A percentile compares a stretch with the other conserved stretches of the same genome.
These are phyloP conservation scores for Cyberlindnera galapagoensis DNA, from an alignment of 805 yeast genomes.

Conservation along the genomic window DNA sequence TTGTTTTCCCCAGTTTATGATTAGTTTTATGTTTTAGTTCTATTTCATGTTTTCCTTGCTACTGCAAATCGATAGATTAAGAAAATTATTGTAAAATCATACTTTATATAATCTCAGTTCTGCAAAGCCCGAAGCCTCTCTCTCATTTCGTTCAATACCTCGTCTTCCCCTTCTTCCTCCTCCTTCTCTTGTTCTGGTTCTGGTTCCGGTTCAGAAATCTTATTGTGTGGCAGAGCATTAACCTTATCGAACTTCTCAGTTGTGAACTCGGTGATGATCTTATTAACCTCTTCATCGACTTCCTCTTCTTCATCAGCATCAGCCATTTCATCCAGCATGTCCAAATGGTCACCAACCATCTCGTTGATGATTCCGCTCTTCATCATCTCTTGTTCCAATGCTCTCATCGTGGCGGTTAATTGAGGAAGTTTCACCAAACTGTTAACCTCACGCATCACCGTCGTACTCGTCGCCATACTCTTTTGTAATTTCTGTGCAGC, in stretches of 20 bases:
- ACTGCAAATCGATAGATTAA: slow-evolving; percentile 3
- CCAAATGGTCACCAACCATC: slow-evolving; percentile 90
- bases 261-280: slow-evolving; percentile 44
- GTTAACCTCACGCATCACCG: slow-evolving; percentile 85
- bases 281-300: slow-evolving; percentile 55
- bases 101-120: slow-evolving; percentile 26
- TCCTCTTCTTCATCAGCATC: slow-evolving; percentile 63
- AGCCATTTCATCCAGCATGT: slow-evolving; percentile 55
- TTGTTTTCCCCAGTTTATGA: too few species aligned
- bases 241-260: slow-evolving; percentile 35
- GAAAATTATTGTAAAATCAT: not conserved
- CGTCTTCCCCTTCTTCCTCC: slow-evolving; percentile 69
- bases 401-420: slow-evolving; percentile 75
- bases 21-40: not conserved
- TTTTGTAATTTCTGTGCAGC: slow-evolving; percentile 78
- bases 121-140: slow-evolving; percentile 84
- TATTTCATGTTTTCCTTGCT: not conserved
- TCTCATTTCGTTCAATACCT: slow-evolving; percentile 77
- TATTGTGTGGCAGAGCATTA: slow-evolving; percentile 28
- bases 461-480: slow-evolving; percentile 70
- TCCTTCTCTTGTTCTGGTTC: slow-evolving; percentile 33
- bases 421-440: slow-evolving; percentile 73
- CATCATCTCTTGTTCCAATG: slow-evolving; percentile 78
- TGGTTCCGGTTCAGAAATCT: slow-evolving; percentile 20
- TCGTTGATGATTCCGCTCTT: slow-evolving; percentile 85